Evolutionary conservation across 495 filamentous ascomycete genomes (phyloP).

Genomic region (Tuber calosporum): DNA sequence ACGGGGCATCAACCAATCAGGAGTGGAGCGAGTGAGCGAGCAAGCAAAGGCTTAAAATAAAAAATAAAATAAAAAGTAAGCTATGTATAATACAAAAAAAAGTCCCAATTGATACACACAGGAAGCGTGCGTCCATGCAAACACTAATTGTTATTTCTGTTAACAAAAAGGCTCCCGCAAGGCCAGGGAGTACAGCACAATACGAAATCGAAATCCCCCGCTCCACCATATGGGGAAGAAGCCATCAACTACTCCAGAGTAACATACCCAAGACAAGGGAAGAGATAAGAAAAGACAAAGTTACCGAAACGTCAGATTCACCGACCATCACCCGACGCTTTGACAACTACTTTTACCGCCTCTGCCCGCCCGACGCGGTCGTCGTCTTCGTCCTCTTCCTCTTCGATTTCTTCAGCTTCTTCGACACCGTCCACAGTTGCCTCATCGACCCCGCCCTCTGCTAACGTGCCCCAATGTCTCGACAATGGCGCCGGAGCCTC

Average conservation of each 20-base stretch:
- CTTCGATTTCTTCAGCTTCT: background rate
- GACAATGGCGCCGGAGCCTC: conserved; percentile 43
- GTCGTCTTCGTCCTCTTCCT: background rate
- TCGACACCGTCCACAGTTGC: background rate
- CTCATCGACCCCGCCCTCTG: background rate
- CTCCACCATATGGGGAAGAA: background rate
- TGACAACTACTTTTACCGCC: background rate
- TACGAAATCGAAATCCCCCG: background rate
- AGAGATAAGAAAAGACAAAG: background rate
- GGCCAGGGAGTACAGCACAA: background rate
- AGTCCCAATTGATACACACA: background rate
- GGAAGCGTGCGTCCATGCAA: background rate
- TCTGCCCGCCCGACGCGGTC: background rate
- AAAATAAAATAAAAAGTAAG: conserved; percentile 2
- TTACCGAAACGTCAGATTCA: background rate
- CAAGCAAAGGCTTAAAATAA: background rate
- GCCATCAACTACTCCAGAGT: background rate
- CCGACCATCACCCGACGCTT: conserved; percentile 2
- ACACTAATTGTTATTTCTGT: background rate
- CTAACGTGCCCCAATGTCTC: conserved; percentile 3
- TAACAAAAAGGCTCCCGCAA: background rate
- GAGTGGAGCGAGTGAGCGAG: background rate
- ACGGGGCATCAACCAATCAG: background rate
- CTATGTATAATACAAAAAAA: conserved; percentile 5
- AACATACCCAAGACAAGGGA: background rate